A percentile compares a stretch with the other conserved stretches of the same genome.
phyloP scores from a whole-genome alignment of 202 grass and related monocot species.

The Eragrostis tef region DNA sequence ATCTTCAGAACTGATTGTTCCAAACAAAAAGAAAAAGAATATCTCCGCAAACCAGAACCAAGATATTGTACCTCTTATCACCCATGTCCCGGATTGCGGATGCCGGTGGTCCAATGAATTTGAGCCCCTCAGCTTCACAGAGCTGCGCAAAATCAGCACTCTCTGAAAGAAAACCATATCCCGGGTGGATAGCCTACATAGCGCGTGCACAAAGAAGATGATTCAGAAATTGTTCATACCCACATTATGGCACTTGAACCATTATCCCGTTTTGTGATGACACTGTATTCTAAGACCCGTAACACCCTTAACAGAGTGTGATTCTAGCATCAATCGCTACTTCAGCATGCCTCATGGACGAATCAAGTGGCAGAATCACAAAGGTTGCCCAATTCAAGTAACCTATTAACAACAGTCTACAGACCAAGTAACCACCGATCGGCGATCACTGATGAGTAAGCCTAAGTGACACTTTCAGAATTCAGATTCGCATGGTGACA shows the following conservation, averaged over 20 bases:
- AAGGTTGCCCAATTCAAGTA: neutral
- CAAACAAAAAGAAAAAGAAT: neutral
- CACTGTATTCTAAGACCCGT: neutral
- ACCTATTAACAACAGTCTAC: neutral
- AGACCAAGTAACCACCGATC: neutral
- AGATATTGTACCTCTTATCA: conserved; percentile 74
- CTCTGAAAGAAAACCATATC: conserved; percentile 96
- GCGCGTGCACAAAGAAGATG: neutral
- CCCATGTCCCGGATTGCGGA: conserved; percentile 96
- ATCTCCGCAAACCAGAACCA: neutral
- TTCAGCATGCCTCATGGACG: neutral
- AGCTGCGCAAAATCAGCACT: conserved; percentile 90
- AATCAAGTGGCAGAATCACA: neutral
- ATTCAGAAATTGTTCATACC: neutral
- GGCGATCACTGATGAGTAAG: neutral
- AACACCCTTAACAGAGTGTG: neutral
- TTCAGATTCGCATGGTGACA: neutral
- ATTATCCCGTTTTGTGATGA: neutral
- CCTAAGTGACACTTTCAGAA: neutral
- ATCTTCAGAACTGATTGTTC: conserved; percentile 21
- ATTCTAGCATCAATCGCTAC: neutral
- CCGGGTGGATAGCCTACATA: conserved; percentile 80
- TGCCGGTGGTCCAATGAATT: conserved; percentile 82
- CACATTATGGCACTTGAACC: neutral
- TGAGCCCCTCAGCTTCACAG: conserved; percentile 74